Evolutionary conservation across 495 filamentous ascomycete genomes (phyloP), one percentile per base, ranked within the genome.

Genomic region (Penicillium canariense): DNA sequence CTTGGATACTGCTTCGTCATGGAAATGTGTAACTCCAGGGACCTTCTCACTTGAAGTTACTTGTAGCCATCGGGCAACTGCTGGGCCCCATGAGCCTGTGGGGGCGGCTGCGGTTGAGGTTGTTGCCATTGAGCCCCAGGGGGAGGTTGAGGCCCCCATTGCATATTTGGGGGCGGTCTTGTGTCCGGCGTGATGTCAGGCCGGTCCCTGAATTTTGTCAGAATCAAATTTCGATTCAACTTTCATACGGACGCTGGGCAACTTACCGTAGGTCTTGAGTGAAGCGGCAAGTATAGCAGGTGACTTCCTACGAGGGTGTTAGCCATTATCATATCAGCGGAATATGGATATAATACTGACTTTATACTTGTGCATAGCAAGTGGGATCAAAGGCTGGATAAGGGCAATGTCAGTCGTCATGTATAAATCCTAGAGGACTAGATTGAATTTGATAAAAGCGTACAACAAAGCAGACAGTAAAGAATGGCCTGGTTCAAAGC

Each of bases 401-500:
- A 42, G 32, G 14, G 34, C 23, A 48, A 27, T 28, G 52, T 60
- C 48, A 59, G 52, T 44, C 47, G 44, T 47, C 15, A 55, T 48
- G 14, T 45, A 35, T 23, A 35, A 53, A 20, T 26, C 3, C 22
- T 28, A 9, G 27, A 15, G n/a, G 15, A 34, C 17, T 17, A 56
- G 17, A 31, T 9, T 14, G 11, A 11, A 25, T 14, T 23, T 35
- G 27, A 42, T 10, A 54, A 35, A 34, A 30, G 54, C 77, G 55
- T 72, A 81, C 78, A 57, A 82, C 40, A 47, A 82, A 82, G 65
- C 79, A 82, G 40, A 82, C 51, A 25, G 79, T 82, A 47, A 82
- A 79, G 58, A 73, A 82, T 1, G 76, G 74, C 79, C 77, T 80
- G 44, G 8, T 25, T 20, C 14, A 40, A 27, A 15, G 39, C n/a